A percentile compares a stretch with the other conserved stretches of the same genome.
Evolutionary conservation across 1,139 yeast genomes (phyloP).

Genomic region (Pichiaceae sp.): DNA sequence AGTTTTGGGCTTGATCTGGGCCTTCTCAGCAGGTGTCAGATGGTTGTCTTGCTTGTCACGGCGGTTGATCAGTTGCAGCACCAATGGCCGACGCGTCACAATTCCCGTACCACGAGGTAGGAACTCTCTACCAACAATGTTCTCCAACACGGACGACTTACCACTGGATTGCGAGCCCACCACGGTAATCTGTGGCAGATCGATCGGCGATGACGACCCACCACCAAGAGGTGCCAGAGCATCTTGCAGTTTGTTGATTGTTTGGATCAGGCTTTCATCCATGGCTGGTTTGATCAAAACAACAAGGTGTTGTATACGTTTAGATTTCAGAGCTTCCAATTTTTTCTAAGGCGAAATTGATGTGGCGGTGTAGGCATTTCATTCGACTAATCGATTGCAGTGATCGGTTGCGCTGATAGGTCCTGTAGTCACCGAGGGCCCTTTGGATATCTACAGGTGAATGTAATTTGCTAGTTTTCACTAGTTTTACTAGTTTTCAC

Average conservation of each 20-base stretch:
- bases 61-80: slow-evolving; percentile 58
- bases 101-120: slow-evolving; percentile 93
- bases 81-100: slow-evolving; percentile 87
- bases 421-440: too few relatives aligned
- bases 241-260: slow-evolving; percentile 88
- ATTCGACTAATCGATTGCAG: too few relatives aligned
- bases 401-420: too few relatives aligned
- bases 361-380: too few relatives aligned
- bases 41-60: slow-evolving; percentile 39
- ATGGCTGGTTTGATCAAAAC: slow-evolving; percentile 27
- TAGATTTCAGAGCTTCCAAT: too few relatives aligned
- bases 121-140: slow-evolving; percentile 89
- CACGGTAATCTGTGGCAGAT: slow-evolving; percentile 92
- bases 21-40: slow-evolving; percentile 10
- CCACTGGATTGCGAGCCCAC: slow-evolving; percentile 96
- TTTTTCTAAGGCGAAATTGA: too few relatives aligned
- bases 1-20: slow-evolving; percentile 5
- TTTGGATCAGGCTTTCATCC: slow-evolving; percentile 87
- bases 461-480: too few relatives aligned
- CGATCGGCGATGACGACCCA: slow-evolving; percentile 76
- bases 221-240: slow-evolving; percentile 93
- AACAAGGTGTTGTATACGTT: not conserved
- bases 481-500: too few relatives aligned
- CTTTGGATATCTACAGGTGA: too few relatives aligned
- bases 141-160: slow-evolving; percentile 83